phyloP scores from a whole-genome alignment of 352 stramenopile species.

The Phytophthora aleatoria region DNA sequence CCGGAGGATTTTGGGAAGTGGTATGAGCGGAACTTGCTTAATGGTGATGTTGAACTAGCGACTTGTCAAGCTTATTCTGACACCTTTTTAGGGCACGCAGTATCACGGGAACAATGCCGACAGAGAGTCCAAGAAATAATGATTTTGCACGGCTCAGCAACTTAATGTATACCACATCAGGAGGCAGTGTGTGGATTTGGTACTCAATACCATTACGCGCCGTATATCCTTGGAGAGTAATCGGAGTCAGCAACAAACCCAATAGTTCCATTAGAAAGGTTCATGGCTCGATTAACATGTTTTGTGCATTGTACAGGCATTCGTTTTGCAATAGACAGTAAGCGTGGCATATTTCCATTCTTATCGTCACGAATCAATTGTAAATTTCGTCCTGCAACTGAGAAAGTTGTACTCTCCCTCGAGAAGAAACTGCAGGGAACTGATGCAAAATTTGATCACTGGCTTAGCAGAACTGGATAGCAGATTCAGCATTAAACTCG shows the following conservation, averaged over 20 bases:
- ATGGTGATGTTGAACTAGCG: not conserved
- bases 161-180: not conserved
- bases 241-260: constrained; percentile 5
- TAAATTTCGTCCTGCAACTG: not conserved
- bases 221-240: not conserved
- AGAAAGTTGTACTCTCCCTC: not conserved
- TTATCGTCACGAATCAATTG: not conserved
- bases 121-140: not conserved
- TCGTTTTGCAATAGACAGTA: not conserved
- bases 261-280: constrained; percentile 8
- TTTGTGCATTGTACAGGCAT: constrained; percentile 8
- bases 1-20: too few species aligned
- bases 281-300: constrained; percentile 6
- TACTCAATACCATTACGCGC: not conserved
- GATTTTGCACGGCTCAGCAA: not conserved
- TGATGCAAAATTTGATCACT: constrained; percentile 2
- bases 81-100: not conserved
- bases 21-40: not conserved
- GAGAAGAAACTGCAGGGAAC: constrained; percentile 1
- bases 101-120: not conserved
- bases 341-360: constrained; percentile 4
- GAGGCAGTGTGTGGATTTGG: not conserved
- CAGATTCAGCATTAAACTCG: not conserved
- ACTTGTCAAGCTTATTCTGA: not conserved
- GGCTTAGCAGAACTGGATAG: not conserved